Conservation (phyloP, 2,329 filamentous ascomycete species). For the Fusarium sp. region DNA sequence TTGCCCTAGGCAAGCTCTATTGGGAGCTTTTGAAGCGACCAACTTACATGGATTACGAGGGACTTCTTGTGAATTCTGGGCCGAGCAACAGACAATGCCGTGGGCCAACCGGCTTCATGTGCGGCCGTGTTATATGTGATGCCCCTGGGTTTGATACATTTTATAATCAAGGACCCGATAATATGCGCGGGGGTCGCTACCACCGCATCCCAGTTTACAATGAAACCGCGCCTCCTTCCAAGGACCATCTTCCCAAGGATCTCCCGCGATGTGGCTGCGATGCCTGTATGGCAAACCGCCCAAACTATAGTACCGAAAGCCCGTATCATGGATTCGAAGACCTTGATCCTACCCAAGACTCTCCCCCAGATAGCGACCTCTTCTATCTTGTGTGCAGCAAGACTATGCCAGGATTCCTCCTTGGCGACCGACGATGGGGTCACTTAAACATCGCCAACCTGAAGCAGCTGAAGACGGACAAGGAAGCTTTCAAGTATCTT, state of each 20-base stretch:
- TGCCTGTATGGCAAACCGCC: constrained; percentile 44
- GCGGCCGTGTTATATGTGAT: constrained; percentile 56
- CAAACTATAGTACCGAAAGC: constrained; percentile 38
- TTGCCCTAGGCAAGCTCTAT: constrained; percentile 55
- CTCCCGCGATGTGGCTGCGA: constrained; percentile 55
- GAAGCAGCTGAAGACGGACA: constrained; percentile 54
- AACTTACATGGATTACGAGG: constrained; percentile 58
- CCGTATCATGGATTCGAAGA: constrained; percentile 54
- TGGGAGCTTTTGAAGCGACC: constrained; percentile 59
- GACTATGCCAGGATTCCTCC: constrained; percentile 58
- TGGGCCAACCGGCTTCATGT: constrained; percentile 51
- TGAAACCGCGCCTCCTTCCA: constrained; percentile 25
- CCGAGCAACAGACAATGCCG: constrained; percentile 38
- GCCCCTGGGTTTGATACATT: constrained; percentile 54
- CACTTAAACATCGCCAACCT: constrained; percentile 53
- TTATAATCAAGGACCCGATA: constrained; percentile 41
- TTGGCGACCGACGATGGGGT: constrained; percentile 57
- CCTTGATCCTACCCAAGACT: constrained; percentile 49
- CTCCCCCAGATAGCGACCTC: constrained; percentile 52
- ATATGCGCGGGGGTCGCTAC: constrained; percentile 22
- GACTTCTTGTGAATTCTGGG: constrained; percentile 49
- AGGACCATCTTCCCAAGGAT: constrained; percentile 54
- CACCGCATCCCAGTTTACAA: constrained; percentile 18
- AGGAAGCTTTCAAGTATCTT: constrained; percentile 60
- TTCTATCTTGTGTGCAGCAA: constrained; percentile 57